phyloP scores from a whole-genome alignment of 331 rosid species.

The Cydonia oblonga region DNA sequence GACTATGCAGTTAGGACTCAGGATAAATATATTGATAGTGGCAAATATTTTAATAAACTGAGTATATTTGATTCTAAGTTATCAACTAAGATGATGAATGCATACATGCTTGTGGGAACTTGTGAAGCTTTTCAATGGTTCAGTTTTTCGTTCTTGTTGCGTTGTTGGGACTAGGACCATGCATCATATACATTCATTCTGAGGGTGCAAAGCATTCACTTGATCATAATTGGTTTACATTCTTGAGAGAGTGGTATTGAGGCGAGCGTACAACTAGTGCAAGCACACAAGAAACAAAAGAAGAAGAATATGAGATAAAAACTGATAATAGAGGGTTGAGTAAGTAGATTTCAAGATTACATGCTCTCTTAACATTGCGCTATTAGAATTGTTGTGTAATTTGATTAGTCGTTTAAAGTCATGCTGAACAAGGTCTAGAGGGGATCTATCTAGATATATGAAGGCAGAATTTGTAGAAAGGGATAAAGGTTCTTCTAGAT shows the following conservation, averaged over 20 bases:
- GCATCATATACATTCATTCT: neutral
- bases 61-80: neutral
- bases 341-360: neutral
- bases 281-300: neutral
- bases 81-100: neutral
- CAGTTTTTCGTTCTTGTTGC: neutral
- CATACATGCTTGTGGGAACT: neutral
- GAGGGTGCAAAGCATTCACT: neutral
- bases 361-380: neutral
- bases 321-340: neutral
- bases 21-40: neutral
- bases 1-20: neutral
- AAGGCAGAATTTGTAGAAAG: neutral
- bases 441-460: neutral
- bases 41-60: neutral
- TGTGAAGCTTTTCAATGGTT: neutral
- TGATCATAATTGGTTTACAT: neutral
- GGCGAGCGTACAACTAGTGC: neutral
- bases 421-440: neutral
- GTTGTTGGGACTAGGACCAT: neutral
- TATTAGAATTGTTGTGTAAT: neutral
- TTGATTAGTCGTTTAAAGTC: neutral
- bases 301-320: neutral
- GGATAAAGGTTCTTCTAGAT: constrained; percentile 2
- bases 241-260: neutral